Evolutionary conservation across 345 rosid species (phyloP).

Genomic region (Kandelia obovata): DNA sequence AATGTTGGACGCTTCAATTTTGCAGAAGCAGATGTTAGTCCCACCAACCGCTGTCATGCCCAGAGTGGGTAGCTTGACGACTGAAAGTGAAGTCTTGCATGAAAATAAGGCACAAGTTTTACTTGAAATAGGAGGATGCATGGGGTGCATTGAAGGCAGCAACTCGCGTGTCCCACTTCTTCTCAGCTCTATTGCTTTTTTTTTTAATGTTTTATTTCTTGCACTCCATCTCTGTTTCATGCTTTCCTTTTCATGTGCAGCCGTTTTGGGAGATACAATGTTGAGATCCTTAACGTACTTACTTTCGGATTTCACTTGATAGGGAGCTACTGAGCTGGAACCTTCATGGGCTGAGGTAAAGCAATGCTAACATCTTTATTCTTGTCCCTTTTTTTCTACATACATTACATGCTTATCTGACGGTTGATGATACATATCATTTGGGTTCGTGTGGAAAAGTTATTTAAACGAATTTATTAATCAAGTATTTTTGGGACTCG

Average conservation of each 20-base stretch:
- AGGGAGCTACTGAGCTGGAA: slow-evolving; percentile 80
- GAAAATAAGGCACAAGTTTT: slow-evolving; percentile 91
- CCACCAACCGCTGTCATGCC: not conserved
- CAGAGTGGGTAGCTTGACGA: slow-evolving; percentile 72
- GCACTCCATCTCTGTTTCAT: not conserved
- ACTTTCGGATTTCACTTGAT: slow-evolving; percentile 19
- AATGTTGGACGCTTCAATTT: not conserved
- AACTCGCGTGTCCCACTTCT: slow-evolving; percentile 36
- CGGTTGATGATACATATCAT: not conserved
- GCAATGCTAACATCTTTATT: not conserved
- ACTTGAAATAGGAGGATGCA: slow-evolving; percentile 78
- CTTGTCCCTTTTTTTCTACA: not conserved
- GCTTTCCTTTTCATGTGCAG: too few relatives aligned
- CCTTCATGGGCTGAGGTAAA: slow-evolving; percentile 84
- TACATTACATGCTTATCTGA: not conserved
- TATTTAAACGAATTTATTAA: not conserved
- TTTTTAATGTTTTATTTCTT: not conserved
- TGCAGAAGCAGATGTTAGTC: not conserved
- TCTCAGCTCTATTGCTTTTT: not conserved
- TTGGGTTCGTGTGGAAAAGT: not conserved
- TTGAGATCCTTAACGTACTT: not conserved
- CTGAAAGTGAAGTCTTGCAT: slow-evolving; percentile 59
- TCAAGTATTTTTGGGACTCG: not conserved
- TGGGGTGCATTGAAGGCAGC: slow-evolving; percentile 83
- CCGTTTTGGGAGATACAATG: too few relatives aligned